These are phyloP conservation scores for Hyphodiscus sp. DNA, from an alignment of 2,329 filamentous ascomycete species.

Conservation along the genomic window DNA sequence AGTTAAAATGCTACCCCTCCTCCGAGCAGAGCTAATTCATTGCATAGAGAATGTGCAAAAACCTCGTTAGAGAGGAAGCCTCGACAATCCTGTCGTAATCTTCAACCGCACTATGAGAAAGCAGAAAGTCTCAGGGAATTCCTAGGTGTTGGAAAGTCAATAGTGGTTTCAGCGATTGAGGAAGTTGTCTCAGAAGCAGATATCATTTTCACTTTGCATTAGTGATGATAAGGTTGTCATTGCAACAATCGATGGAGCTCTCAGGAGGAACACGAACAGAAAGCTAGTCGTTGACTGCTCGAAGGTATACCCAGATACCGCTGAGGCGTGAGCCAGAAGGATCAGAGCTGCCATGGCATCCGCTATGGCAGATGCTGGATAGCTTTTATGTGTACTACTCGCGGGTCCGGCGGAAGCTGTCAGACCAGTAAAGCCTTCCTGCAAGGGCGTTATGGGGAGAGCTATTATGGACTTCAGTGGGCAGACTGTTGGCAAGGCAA, in stretches of 20 bases:
- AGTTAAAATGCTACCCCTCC: slow-evolving; percentile 27
- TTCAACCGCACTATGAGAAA: slow-evolving; percentile 70
- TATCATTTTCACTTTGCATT: slow-evolving; percentile 76
- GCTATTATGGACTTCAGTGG: slow-evolving; percentile 64
- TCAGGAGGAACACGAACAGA: slow-evolving; percentile 50
- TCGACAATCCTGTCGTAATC: slow-evolving; percentile 65
- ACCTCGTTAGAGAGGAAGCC: slow-evolving; percentile 72
- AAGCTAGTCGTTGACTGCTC: slow-evolving; percentile 86
- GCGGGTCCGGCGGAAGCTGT: slow-evolving; percentile 58
- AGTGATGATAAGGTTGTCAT: slow-evolving; percentile 71
- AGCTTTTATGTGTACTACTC: slow-evolving; percentile 66
- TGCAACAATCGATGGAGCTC: slow-evolving; percentile 50
- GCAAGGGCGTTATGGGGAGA: slow-evolving; percentile 64
- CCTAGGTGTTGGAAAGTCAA: slow-evolving; percentile 55
- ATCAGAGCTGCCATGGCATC: slow-evolving; percentile 56
- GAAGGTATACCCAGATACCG: slow-evolving; percentile 79
- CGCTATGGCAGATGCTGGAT: slow-evolving; percentile 62
- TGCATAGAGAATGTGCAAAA: slow-evolving; percentile 66
- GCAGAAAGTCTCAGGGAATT: slow-evolving; percentile 56
- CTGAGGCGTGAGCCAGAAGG: slow-evolving; percentile 55
- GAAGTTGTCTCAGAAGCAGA: slow-evolving; percentile 63
- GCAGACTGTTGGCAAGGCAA: slow-evolving; percentile 59
- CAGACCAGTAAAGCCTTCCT: slow-evolving; percentile 61
- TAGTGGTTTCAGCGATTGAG: slow-evolving; percentile 56
- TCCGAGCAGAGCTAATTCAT: neutral